These are phyloP conservation scores for Acanthamoeba triangularis DNA, from an alignment of 208 protist genomes.

Conservation along the genomic window DNA sequence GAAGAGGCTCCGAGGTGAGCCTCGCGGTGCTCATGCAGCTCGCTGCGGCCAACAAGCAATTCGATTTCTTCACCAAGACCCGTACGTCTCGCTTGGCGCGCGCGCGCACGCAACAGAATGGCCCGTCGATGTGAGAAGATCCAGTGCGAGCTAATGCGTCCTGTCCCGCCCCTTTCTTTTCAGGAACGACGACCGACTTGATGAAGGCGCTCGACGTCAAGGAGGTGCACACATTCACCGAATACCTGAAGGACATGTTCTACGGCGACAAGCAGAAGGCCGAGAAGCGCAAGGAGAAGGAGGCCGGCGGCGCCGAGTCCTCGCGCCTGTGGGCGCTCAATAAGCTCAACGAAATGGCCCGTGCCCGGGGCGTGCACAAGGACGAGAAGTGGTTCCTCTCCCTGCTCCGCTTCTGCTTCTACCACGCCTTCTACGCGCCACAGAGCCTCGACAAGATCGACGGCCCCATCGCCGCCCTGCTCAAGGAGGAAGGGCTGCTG, in stretches of 20 bases:
- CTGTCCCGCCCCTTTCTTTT: neutral
- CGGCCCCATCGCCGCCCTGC: neutral
- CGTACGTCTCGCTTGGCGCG: slow-evolving; percentile 5
- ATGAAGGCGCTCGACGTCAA: slow-evolving; percentile 70
- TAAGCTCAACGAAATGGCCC: slow-evolving; percentile 43
- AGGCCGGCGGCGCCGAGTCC: slow-evolving; percentile 3
- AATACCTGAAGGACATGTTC: slow-evolving; percentile 73
- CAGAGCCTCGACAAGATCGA: slow-evolving; percentile 1
- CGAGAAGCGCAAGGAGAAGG: slow-evolving; percentile 22
- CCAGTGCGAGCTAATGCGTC: too few species aligned
- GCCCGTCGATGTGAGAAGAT: too few species aligned
- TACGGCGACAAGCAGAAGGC: slow-evolving; percentile 67
- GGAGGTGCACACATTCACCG: slow-evolving; percentile 66
- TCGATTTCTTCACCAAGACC: slow-evolving; percentile 78
- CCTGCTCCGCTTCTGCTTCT: slow-evolving; percentile 76
- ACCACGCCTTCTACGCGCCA: slow-evolving; percentile 73
- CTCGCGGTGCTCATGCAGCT: slow-evolving; percentile 70
- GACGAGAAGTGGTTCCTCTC: slow-evolving; percentile 77
- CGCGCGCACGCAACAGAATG: neutral
- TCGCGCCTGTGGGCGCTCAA: slow-evolving; percentile 72
- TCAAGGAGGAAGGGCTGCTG: slow-evolving; percentile 23
- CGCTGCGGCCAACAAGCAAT: slow-evolving; percentile 73
- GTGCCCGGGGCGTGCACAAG: slow-evolving; percentile 11
- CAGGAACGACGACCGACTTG: slow-evolving; percentile 49
- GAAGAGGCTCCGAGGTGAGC: slow-evolving; percentile 42